Percentiles rank a stretch among this genome's conserved stretches.
Conservation (phyloP, 352 stramenopile genomes). For the Globisporangium cederbergense region DNA sequence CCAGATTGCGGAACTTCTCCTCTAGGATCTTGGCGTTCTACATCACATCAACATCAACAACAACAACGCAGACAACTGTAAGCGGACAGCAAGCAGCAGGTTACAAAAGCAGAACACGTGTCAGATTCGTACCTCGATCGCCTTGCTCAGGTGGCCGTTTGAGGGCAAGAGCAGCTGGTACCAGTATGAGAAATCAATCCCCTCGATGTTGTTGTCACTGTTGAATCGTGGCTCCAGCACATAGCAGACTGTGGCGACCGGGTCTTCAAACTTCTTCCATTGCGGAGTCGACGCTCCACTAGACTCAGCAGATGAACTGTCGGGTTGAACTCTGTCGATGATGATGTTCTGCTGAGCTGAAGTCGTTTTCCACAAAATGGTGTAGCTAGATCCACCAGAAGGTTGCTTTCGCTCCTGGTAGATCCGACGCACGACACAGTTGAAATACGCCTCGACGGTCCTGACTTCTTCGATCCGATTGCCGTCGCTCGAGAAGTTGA, state of each 20-base stretch:
- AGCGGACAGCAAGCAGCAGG: not conserved
- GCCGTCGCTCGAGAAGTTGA: constrained; percentile 25
- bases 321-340: not conserved
- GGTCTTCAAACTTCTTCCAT: constrained; percentile 35
- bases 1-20: constrained; percentile 16
- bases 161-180: constrained; percentile 26
- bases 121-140: constrained; percentile 16
- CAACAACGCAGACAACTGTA: not conserved
- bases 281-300: not conserved
- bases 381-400: constrained; percentile 16
- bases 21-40: constrained; percentile 14
- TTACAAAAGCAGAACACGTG: not conserved
- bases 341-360: constrained; percentile 24
- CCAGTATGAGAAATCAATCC: constrained; percentile 26
- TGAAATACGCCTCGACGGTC: constrained; percentile 23
- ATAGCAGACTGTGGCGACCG: constrained; percentile 27
- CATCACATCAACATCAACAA: not conserved
- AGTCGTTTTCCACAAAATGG: constrained; percentile 38
- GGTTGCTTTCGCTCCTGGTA: constrained; percentile 18
- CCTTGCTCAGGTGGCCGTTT: not conserved
- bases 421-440: constrained; percentile 29
- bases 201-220: constrained; percentile 8
- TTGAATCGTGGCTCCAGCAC: constrained; percentile 26
- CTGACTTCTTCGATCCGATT: constrained; percentile 9
- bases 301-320: not conserved